Percentiles rank a stretch among this genome's conserved stretches.
Evolutionary conservation across 2,329 filamentous ascomycete species (phyloP).

Genomic region (Geoglossum cookeanum): DNA sequence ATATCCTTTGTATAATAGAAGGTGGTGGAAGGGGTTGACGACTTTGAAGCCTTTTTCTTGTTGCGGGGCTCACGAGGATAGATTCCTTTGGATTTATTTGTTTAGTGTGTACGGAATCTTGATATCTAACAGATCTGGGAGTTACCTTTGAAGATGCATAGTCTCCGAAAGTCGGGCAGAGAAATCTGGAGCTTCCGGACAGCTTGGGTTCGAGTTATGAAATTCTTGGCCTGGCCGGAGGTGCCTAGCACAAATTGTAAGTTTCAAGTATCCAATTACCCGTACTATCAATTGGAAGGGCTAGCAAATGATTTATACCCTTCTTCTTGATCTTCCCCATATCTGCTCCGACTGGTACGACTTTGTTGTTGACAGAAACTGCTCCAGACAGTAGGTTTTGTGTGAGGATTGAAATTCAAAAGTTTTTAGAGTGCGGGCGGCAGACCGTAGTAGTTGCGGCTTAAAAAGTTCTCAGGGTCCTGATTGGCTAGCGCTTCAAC

Average conservation of each 20-base stretch:
- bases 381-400: neutral
- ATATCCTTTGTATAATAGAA: conserved; percentile 92
- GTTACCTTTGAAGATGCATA: conserved; percentile 92
- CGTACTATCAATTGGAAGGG: neutral
- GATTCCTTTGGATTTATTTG: conserved; percentile 38
- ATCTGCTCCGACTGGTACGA: conserved; percentile 6
- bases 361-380: conserved; percentile 16
- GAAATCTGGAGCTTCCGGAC: conserved; percentile 96
- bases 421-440: neutral
- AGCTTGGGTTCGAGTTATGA: conserved; percentile 89
- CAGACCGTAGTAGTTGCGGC: conserved; percentile 3
- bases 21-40: conserved; percentile 74
- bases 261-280: neutral
- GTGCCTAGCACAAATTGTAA: conserved; percentile 32
- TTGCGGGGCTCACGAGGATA: conserved; percentile 93
- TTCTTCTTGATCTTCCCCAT: conserved; percentile 83
- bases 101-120: conserved; percentile 3
- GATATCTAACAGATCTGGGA: neutral
- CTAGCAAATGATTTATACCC: conserved; percentile 28
- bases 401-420: neutral
- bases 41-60: conserved; percentile 92
- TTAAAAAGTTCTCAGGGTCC: conserved; percentile 7
- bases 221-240: conserved; percentile 90
- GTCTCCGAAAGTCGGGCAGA: conserved; percentile 86
- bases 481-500: conserved; percentile 6